Evolutionary conservation across 1,284 basidiomycete genomes (phyloP).

Genomic region (Cutaneotrichosporon spelunceum): DNA sequence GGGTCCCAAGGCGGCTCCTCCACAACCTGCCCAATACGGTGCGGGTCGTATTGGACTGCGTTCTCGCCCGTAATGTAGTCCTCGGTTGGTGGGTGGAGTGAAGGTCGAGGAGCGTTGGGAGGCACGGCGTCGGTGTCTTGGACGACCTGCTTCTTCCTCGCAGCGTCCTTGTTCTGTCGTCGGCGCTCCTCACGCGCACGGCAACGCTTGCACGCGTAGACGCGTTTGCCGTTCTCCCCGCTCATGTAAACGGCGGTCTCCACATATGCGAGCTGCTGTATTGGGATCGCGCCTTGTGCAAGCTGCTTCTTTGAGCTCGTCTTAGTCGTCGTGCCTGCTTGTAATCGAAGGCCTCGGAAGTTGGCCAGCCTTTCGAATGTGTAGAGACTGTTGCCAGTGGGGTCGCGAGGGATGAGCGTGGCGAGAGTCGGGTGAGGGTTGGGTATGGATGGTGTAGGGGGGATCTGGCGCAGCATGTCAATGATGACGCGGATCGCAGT

Average conservation of each 20-base stretch:
- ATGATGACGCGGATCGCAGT: conserved; percentile 49
- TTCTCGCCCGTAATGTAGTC: conserved; percentile 45
- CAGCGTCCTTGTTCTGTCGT: conserved; percentile 41
- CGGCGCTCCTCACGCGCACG: conserved; percentile 71
- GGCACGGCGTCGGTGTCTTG: conserved; percentile 33
- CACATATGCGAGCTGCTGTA: conserved; percentile 39
- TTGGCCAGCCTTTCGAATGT: conserved; percentile 41
- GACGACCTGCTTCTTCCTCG: conserved; percentile 38
- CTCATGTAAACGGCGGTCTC: conserved; percentile 50
- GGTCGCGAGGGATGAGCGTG: conserved; percentile 30
- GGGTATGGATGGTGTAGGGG: conserved; percentile 29
- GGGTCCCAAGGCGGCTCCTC: conserved; percentile 48
- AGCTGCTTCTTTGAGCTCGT: conserved; percentile 46
- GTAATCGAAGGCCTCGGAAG: conserved; percentile 39
- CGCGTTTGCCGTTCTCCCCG: conserved; percentile 51
- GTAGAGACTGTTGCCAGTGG: conserved; percentile 32
- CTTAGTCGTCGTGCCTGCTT: conserved; percentile 47
- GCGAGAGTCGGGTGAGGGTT: conserved; percentile 24
- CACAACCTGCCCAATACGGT: conserved; percentile 38
- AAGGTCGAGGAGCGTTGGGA: conserved; percentile 17
- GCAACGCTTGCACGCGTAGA: conserved; percentile 78
- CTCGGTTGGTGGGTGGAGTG: conserved; percentile 28
- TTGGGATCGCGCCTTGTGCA: conserved; percentile 39
- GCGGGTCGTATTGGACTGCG: conserved; percentile 43
- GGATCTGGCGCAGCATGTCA: conserved; percentile 42